A percentile compares a stretch with the other conserved stretches of the same genome.
Conservation (phyloP, 768 basidiomycete genomes). For the Macrolepiota dolichaula region DNA sequence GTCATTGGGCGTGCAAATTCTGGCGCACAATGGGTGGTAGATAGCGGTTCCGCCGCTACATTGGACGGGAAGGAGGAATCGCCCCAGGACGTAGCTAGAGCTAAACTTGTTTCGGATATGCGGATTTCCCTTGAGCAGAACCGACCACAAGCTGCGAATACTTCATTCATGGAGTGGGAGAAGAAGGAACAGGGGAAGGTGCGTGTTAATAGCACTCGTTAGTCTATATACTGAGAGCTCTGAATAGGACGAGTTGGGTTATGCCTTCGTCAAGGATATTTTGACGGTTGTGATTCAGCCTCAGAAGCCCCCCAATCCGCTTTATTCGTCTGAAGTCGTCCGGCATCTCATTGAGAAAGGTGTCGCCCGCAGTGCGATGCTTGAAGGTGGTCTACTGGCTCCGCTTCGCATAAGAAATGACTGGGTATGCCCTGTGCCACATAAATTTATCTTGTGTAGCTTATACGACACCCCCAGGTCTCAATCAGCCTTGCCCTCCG, state of each 20-base stretch:
- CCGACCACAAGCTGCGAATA: slow-evolving; percentile 49
- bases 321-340: slow-evolving; percentile 56
- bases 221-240: neutral
- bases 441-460: neutral
- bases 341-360: slow-evolving; percentile 54
- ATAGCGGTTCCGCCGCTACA: neutral
- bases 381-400: slow-evolving; percentile 54
- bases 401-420: slow-evolving; percentile 53
- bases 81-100: slow-evolving; percentile 16
- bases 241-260: slow-evolving; percentile 18
- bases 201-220: neutral
- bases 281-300: slow-evolving; percentile 47
- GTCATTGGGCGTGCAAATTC: slow-evolving; percentile 53
- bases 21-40: slow-evolving; percentile 42
- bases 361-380: slow-evolving; percentile 58
- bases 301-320: slow-evolving; percentile 17
- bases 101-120: slow-evolving; percentile 36
- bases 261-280: slow-evolving; percentile 60
- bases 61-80: slow-evolving; percentile 6
- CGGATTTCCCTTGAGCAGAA: slow-evolving; percentile 37
- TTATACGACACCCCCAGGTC: slow-evolving; percentile 26
- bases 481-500: slow-evolving; percentile 50
- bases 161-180: slow-evolving; percentile 62
- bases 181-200: slow-evolving; percentile 26
- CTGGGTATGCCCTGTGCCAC: slow-evolving; percentile 51